phyloP scores from a whole-genome alignment of 2,329 filamentous ascomycete species.

The Paracamarosporium sp. region DNA sequence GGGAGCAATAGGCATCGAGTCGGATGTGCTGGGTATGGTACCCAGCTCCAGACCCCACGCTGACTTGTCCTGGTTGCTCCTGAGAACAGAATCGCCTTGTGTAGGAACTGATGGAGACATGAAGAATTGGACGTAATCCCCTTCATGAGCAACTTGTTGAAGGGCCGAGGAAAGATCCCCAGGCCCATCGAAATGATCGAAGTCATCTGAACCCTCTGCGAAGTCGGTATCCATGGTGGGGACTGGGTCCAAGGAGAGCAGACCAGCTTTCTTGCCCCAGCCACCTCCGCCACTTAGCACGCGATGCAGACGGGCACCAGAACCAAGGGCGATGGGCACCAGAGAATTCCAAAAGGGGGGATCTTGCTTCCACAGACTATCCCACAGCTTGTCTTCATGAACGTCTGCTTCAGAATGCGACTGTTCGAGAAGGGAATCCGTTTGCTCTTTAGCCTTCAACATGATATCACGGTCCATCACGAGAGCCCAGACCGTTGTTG shows the following conservation, averaged over 20 bases:
- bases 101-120: conserved; percentile 21
- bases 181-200: conserved; percentile 23
- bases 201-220: neutral
- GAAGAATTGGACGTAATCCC: conserved; percentile 63
- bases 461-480: conserved; percentile 58
- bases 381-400: conserved; percentile 11
- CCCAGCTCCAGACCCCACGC: conserved; percentile 46
- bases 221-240: conserved; percentile 13
- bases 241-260: conserved; percentile 76
- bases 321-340: conserved; percentile 24
- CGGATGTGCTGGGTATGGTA: conserved; percentile 53
- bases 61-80: neutral
- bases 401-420: conserved; percentile 11
- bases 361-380: conserved; percentile 27
- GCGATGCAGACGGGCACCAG: conserved; percentile 52
- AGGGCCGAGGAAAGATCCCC: conserved; percentile 48
- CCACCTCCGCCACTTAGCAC: conserved; percentile 81
- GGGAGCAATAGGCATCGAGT: conserved; percentile 37
- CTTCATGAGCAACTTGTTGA: conserved; percentile 66
- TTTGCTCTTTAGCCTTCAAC: neutral
- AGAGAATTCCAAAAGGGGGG: conserved; percentile 28
- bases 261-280: conserved; percentile 81
- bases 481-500: conserved; percentile 76
- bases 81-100: neutral
- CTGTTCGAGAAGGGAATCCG: conserved; percentile 13